These are phyloP conservation scores for Fomitopsis betulina DNA, from an alignment of 1,284 basidiomycete genomes.

Conservation along the genomic window DNA sequence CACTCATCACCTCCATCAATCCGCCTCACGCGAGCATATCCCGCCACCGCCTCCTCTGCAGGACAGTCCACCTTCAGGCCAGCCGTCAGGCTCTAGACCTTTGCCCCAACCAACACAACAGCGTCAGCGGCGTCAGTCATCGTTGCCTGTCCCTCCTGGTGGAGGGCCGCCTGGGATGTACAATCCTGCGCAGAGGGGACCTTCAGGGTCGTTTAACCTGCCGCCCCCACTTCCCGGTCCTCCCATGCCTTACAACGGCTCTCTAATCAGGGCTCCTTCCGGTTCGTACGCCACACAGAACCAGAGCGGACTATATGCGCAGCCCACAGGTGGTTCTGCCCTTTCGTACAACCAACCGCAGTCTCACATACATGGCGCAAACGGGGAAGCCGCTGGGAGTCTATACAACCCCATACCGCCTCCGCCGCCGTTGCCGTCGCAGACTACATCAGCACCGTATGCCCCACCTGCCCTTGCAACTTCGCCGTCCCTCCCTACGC, in stretches of 20 bases:
- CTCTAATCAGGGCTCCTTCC: background rate
- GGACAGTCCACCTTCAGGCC: constrained; percentile 30
- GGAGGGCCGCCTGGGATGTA: constrained; percentile 16
- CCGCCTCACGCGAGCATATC: constrained; percentile 30
- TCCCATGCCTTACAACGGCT: constrained; percentile 2
- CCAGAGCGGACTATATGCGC: constrained; percentile 1
- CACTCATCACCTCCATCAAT: constrained; percentile 12
- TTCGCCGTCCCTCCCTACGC: constrained; percentile 29
- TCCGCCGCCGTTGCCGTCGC: constrained; percentile 28
- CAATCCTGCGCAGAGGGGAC: constrained; percentile 11
- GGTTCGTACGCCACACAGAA: constrained; percentile 1
- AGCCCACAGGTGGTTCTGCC: constrained; percentile 2
- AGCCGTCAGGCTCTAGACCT: constrained; percentile 17
- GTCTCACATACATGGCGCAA: background rate
- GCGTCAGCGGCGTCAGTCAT: constrained; percentile 16
- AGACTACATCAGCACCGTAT: constrained; percentile 16
- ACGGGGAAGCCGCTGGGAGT: constrained; percentile 5
- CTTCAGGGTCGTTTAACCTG: constrained; percentile 2
- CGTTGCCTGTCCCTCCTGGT: constrained; percentile 18
- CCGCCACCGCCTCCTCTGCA: constrained; percentile 28
- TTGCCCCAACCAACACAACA: constrained; percentile 13
- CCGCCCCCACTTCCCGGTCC: background rate
- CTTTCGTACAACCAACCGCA: constrained; percentile 1
- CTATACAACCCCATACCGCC: constrained; percentile 30
- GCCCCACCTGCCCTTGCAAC: constrained; percentile 27